Percentiles rank a stretch among this genome's conserved stretches.
These are phyloP conservation scores for Aspergillus avenaceus DNA, from an alignment of 495 filamentous ascomycete species.

Conservation along the genomic window DNA sequence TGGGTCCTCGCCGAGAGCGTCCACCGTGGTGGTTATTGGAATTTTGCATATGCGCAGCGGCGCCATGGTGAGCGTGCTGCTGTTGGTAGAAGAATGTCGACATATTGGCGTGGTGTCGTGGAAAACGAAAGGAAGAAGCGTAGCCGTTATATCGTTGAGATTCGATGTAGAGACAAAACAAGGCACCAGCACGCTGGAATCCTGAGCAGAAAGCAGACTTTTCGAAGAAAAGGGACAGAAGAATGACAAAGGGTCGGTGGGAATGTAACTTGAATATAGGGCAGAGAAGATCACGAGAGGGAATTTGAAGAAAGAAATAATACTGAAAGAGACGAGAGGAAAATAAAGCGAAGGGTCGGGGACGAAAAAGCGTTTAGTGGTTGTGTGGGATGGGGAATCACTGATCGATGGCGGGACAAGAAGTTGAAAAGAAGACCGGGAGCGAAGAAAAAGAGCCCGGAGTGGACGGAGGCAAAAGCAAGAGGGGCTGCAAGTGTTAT, in stretches of 20 bases:
- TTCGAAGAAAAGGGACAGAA: slow-evolving; percentile 20
- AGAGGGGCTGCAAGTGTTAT: slow-evolving; percentile 11
- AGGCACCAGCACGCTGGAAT: slow-evolving; percentile 17
- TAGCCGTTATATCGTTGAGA: slow-evolving; percentile 21
- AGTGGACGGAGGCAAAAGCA: slow-evolving; percentile 18
- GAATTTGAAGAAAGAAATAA: slow-evolving; percentile 16
- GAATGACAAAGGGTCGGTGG: slow-evolving; percentile 14
- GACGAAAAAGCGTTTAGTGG: slow-evolving; percentile 17
- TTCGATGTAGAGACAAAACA: slow-evolving; percentile 17
- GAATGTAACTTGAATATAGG: slow-evolving; percentile 25
- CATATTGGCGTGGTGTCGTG: slow-evolving; percentile 50
- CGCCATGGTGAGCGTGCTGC: slow-evolving; percentile 46
- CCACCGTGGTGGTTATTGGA: slow-evolving; percentile 76
- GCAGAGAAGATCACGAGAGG: slow-evolving; percentile 25
- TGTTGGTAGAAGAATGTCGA: slow-evolving; percentile 71
- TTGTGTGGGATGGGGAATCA: slow-evolving; percentile 30
- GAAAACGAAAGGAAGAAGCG: slow-evolving; percentile 7
- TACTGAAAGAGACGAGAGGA: slow-evolving; percentile 15
- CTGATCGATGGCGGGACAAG: slow-evolving; percentile 27
- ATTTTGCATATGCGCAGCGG: slow-evolving; percentile 40
- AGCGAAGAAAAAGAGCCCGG: slow-evolving; percentile 16
- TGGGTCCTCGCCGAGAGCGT: slow-evolving; percentile 81
- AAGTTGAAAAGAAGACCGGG: slow-evolving; percentile 22
- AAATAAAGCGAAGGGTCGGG: slow-evolving; percentile 14
- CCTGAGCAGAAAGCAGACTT: slow-evolving; percentile 4